These are phyloP conservation scores for Bondarzewia mesenterica DNA, from an alignment of 1,284 basidiomycete species.

Conservation along the genomic window DNA sequence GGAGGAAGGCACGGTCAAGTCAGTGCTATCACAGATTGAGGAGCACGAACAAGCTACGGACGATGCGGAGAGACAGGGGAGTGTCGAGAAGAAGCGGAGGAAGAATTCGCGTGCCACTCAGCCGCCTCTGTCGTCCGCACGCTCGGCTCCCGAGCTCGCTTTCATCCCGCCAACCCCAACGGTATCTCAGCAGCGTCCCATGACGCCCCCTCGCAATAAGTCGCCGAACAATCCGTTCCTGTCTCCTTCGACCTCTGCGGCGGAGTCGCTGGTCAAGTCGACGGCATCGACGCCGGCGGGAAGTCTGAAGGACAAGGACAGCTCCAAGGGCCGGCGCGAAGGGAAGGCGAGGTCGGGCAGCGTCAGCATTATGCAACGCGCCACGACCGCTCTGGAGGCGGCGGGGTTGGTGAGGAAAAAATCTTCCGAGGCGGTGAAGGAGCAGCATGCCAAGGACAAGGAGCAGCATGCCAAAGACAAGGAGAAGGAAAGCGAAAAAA, in stretches of 20 bases:
- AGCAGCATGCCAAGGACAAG: conserved; percentile 43
- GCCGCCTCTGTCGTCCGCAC: conserved; percentile 7
- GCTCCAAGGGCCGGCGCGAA: conserved; percentile 36
- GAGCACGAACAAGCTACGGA: conserved; percentile 13
- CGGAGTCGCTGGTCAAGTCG: conserved; percentile 42
- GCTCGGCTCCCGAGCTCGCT: conserved; percentile 48
- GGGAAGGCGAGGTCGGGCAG: conserved; percentile 70
- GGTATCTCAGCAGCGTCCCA: conserved; percentile 28
- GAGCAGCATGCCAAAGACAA: conserved; percentile 33
- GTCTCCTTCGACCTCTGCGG: conserved; percentile 53
- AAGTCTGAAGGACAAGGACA: conserved; percentile 35
- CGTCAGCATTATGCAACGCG: conserved; percentile 89
- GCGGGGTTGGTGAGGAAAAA: conserved; percentile 77
- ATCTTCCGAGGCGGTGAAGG: conserved; percentile 60
- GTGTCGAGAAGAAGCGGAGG: conserved; percentile 14
- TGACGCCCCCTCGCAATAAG: conserved; percentile 46
- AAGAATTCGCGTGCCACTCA: neutral
- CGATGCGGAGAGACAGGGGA: conserved; percentile 22
- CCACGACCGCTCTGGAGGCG: conserved; percentile 80
- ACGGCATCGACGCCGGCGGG: conserved; percentile 56
- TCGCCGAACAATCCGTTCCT: conserved; percentile 40
- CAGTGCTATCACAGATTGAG: conserved; percentile 7
- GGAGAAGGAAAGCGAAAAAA: conserved; percentile 31
- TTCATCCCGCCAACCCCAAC: conserved; percentile 72
- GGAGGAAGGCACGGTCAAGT: conserved; percentile 26